These are phyloP conservation scores for Steccherinum ochraceum DNA, from an alignment of 768 basidiomycete species.

Conservation along the genomic window DNA sequence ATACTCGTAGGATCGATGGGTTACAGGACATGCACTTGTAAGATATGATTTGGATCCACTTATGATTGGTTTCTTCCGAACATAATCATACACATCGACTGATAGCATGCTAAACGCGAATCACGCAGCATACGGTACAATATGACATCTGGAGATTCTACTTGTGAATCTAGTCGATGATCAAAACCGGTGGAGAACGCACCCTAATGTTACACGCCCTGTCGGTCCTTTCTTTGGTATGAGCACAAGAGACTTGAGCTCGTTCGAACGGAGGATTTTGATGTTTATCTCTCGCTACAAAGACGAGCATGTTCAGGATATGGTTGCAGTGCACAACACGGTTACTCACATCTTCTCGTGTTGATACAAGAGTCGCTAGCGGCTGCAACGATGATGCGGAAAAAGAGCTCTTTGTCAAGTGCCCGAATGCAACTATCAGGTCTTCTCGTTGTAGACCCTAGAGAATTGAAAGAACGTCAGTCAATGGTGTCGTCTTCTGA, in stretches of 20 bases:
- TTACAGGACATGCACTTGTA: no score
- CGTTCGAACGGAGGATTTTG: conserved; percentile 44
- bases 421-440: conserved; percentile 69
- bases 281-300: conserved; percentile 53
- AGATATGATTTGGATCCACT: no score
- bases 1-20: no score
- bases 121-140: conserved; percentile 54
- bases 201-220: background rate
- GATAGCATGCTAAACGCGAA: no score
- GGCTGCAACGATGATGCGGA: conserved; percentile 52
- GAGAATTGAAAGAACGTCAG: background rate
- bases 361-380: conserved; percentile 66
- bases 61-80: no score
- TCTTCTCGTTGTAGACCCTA: conserved; percentile 69
- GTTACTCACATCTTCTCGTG: conserved; percentile 69
- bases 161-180: no score
- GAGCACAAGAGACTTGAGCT: conserved; percentile 20
- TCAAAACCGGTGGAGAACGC: background rate
- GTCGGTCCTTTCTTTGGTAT: background rate
- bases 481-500: no score
- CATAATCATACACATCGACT: no score
- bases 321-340: no score
- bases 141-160: conserved; percentile 46
- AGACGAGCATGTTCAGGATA: background rate
- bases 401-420: conserved; percentile 49